Conservation (phyloP, 352 stramenopile genomes). For the Saprolegnia parasitica region DNA sequence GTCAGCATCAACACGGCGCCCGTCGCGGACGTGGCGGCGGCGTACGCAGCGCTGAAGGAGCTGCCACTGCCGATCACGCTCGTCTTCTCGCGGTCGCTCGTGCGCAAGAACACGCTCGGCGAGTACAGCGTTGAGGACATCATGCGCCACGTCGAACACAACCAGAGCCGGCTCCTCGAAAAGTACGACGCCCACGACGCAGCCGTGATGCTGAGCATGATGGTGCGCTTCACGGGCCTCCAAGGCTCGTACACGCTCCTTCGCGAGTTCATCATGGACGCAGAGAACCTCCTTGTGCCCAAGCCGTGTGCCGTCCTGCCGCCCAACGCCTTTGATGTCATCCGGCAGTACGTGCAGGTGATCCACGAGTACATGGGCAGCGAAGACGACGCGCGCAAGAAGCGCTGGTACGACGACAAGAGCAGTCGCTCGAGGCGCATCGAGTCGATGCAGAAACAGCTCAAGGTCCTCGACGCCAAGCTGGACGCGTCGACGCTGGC, state of each 20-base stretch:
- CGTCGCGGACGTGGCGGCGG: slow-evolving; percentile 44
- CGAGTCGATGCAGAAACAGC: slow-evolving; percentile 58
- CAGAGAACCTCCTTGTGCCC: slow-evolving; percentile 10
- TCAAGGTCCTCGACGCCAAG: slow-evolving; percentile 50
- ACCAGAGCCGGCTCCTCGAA: slow-evolving; percentile 38
- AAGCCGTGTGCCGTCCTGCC: neutral
- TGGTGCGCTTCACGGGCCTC: slow-evolving; percentile 18
- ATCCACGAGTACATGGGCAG: slow-evolving; percentile 24
- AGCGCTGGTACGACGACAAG: slow-evolving; percentile 56
- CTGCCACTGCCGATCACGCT: slow-evolving; percentile 46
- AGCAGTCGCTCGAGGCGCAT: slow-evolving; percentile 56
- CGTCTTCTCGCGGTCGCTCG: slow-evolving; percentile 47
- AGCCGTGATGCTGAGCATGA: slow-evolving; percentile 44
- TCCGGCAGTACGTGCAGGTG: slow-evolving; percentile 44
- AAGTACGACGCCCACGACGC: slow-evolving; percentile 40
- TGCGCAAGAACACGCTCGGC: slow-evolving; percentile 44
- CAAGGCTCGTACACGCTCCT: slow-evolving; percentile 16
- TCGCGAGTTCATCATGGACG: slow-evolving; percentile 20
- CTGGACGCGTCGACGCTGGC: slow-evolving; percentile 55
- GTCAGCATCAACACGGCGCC: slow-evolving; percentile 52
- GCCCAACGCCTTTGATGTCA: slow-evolving; percentile 35
- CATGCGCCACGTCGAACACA: slow-evolving; percentile 45
- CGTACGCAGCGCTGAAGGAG: slow-evolving; percentile 36
- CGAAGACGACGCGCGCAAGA: slow-evolving; percentile 42
- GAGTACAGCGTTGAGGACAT: slow-evolving; percentile 60